These are phyloP conservation scores for Hansenula sp. DNA, from an alignment of 1,139 yeast species.

Conservation along the genomic window DNA sequence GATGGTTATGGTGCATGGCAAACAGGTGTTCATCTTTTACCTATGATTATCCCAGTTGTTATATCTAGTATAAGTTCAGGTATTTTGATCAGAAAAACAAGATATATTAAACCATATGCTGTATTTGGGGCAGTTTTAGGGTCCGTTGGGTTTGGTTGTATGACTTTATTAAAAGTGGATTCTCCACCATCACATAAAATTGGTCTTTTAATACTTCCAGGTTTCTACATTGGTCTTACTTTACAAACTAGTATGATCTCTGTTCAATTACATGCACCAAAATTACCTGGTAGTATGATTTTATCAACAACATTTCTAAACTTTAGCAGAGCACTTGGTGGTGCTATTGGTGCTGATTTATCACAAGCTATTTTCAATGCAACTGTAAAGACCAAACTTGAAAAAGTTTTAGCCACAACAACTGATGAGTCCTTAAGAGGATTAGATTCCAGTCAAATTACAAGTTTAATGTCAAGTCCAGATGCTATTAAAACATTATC, in stretches of 20 bases:
- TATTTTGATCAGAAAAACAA: slow-evolving; percentile 37
- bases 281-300: slow-evolving; percentile 43
- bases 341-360: slow-evolving; percentile 40
- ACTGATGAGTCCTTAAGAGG: background rate
- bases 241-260: slow-evolving; percentile 48
- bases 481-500: no score
- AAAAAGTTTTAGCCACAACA: background rate
- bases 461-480: no score
- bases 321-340: slow-evolving; percentile 42
- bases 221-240: slow-evolving; percentile 48
- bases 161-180: slow-evolving; percentile 35
- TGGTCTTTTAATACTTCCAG: slow-evolving; percentile 48
- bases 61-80: slow-evolving; percentile 43
- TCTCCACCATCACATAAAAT: slow-evolving; percentile 36
- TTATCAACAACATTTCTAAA: slow-evolving; percentile 42
- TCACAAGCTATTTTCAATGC: slow-evolving; percentile 41
- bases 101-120: slow-evolving; percentile 43
- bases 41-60: slow-evolving; percentile 47
- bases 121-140: slow-evolving; percentile 38
- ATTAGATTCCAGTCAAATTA: no score
- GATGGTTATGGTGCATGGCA: slow-evolving; percentile 34
- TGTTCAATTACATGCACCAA: slow-evolving; percentile 51
- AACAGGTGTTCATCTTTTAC: slow-evolving; percentile 55
- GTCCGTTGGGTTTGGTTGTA: slow-evolving; percentile 48
- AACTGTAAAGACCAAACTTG: slow-evolving; percentile 17